Evolutionary conservation across 2,329 filamentous ascomycete genomes (phyloP).

Genomic region (Exophiala phaeomuriformis): DNA sequence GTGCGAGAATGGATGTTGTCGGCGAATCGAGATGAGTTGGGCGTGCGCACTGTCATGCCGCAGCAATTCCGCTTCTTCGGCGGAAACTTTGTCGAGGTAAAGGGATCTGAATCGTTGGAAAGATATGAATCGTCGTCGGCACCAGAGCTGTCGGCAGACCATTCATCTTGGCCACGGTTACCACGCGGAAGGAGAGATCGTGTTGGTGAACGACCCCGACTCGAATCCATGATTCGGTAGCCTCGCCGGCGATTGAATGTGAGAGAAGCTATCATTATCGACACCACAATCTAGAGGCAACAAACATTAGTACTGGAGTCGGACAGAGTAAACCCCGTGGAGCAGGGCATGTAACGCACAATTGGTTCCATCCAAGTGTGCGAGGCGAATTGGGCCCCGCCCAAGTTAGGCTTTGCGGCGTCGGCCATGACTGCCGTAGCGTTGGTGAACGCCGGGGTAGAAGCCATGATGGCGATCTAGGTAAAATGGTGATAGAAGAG

Average conservation of each 20-base stretch:
- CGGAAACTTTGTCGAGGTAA: constrained; percentile 34
- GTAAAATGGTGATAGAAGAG: background rate
- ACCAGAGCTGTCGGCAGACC: constrained; percentile 20
- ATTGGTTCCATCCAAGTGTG: constrained; percentile 34
- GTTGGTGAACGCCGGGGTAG: constrained; percentile 4
- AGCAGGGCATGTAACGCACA: constrained; percentile 24
- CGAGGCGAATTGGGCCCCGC: constrained; percentile 33
- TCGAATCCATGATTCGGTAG: constrained; percentile 37
- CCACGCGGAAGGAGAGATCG: constrained; percentile 17
- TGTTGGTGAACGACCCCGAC: constrained; percentile 23
- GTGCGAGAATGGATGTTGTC: constrained; percentile 55
- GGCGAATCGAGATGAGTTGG: constrained; percentile 56
- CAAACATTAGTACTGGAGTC: background rate
- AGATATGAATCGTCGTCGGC: constrained; percentile 29
- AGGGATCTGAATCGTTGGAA: constrained; percentile 35
- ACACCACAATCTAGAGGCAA: constrained; percentile 42
- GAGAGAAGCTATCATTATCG: constrained; percentile 45
- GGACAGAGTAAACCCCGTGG: background rate
- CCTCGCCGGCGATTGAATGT: constrained; percentile 42
- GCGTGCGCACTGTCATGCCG: constrained; percentile 47
- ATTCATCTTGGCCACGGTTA: constrained; percentile 7
- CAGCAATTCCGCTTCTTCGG: constrained; percentile 48
- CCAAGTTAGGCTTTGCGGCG: constrained; percentile 28
- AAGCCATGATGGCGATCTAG: constrained; percentile 7
- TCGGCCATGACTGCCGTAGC: constrained; percentile 15